phyloP scores from a whole-genome alignment of 352 stramenopile species.

The Pythium guiyangense region DNA sequence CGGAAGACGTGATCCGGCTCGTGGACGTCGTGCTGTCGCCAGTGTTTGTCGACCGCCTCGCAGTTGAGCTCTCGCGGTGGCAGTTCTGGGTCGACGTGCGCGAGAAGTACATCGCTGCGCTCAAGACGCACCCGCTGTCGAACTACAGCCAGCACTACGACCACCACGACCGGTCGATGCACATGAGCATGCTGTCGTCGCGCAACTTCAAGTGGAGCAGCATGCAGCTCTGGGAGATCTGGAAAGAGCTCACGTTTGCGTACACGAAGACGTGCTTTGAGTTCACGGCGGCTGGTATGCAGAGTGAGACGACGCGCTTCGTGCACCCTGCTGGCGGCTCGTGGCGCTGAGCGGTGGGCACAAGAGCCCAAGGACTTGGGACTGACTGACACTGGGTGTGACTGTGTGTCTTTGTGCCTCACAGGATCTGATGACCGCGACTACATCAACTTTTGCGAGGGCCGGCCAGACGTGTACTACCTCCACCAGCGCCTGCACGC shows the following conservation, averaged over 20 bases:
- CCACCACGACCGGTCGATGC: slow-evolving; percentile 6
- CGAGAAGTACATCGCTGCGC: slow-evolving; percentile 67
- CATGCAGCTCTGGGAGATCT: slow-evolving; percentile 83
- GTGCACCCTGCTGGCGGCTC: slow-evolving; percentile 5
- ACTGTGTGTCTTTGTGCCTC: slow-evolving; percentile 9
- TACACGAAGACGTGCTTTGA: slow-evolving; percentile 83
- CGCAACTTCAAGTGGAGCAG: slow-evolving; percentile 75
- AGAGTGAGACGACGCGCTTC: slow-evolving; percentile 47
- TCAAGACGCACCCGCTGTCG: slow-evolving; percentile 5
- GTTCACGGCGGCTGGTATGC: slow-evolving; percentile 82
- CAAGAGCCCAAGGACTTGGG: neutral
- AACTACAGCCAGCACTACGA: slow-evolving; percentile 15
- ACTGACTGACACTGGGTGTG: slow-evolving; percentile 19
- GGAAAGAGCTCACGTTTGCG: slow-evolving; percentile 76
- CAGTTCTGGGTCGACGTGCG: slow-evolving; percentile 79
- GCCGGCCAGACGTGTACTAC: slow-evolving; percentile 73
- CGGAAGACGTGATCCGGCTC: slow-evolving; percentile 68
- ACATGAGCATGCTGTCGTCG: slow-evolving; percentile 22
- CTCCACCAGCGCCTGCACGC: slow-evolving; percentile 72
- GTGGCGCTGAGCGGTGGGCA: slow-evolving; percentile 10
- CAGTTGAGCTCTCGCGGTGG: slow-evolving; percentile 61
- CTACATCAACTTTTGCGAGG: slow-evolving; percentile 78
- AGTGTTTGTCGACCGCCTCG: slow-evolving; percentile 65
- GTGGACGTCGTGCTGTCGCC: slow-evolving; percentile 71
- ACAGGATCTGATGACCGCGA: slow-evolving; percentile 69